Evolutionary conservation across 176 grass and related monocot genomes (phyloP), one percentile per base, ranked within the genome.

Genomic region (Dactylis glomerata): DNA sequence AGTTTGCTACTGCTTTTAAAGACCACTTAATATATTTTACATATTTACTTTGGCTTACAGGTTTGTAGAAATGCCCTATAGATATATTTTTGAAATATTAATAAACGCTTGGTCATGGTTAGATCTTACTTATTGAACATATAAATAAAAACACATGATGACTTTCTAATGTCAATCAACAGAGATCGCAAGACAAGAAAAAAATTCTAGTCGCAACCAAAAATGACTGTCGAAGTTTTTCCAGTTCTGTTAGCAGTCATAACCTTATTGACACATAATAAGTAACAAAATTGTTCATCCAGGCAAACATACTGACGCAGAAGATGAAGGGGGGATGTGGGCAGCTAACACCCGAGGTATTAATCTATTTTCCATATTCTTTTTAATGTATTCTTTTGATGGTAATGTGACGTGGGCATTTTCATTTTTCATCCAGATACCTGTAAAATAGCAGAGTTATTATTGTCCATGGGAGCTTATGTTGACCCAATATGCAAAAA

Each of bases 401-500:
- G 22, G n/a, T 82, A 42, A 58, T 19, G 26, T 31, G 10, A 42
- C 6, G 5, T 45, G 17, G 59, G 16, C 8, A 51, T 73, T 54
- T 58, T 73, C 26, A 59, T 59, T 37, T 7, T 44, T 45, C 6
- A 14, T 83, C 58, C 26, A 62, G 58, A 62, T 62, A 62, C 58
- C 24, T 62, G 26, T 62, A 26, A 62, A 62, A 62, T 62, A 62
- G 58, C 58, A 30, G 58, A 62, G 12, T 28, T 62, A 62, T 12
- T 61, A 61, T 62, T 62, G 1, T 59, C 23, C 23, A 59, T 23
- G 56, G 56, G 56, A 59, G 56, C 56, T 59, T 27, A 27, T 59
- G 73, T 85, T 77, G 45, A 85, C 47, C 73, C 83, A 51, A 16
- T 85, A 32, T 42, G 46, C 58, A 6, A 0, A 30, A 62, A 5